Conservation (phyloP, 305 asterid species). For the Fraxinus albicans region DNA sequence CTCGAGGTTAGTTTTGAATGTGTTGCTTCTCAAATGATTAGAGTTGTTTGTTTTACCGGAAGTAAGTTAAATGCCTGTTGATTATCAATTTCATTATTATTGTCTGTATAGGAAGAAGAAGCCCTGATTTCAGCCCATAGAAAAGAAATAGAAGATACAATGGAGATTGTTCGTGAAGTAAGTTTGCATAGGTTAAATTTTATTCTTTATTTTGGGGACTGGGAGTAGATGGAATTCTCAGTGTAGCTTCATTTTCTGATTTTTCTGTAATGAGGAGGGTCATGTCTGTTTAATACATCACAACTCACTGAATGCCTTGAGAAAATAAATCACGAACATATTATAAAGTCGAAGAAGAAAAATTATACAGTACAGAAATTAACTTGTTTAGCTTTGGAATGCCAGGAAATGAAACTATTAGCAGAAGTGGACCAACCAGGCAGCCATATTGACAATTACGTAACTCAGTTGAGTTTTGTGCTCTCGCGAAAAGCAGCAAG, state of each 20-base stretch:
- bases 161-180: conserved; percentile 99
- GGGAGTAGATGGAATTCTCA: neutral
- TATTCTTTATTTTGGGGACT: neutral
- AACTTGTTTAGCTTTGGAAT: conserved; percentile 25
- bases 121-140: conserved; percentile 94
- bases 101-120: conserved; percentile 74
- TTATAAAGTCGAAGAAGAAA: neutral
- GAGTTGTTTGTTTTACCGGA: neutral
- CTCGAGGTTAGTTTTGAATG: conserved; percentile 62
- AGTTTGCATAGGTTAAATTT: conserved; percentile 20
- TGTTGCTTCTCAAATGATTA: neutral
- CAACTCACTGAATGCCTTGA: neutral
- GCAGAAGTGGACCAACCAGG: conserved; percentile 96
- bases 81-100: conserved; percentile 3
- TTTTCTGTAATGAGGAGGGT: neutral
- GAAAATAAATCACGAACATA: neutral
- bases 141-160: conserved; percentile 95
- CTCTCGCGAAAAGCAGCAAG: conserved; percentile 94
- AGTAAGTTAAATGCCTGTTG: neutral
- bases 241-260: neutral
- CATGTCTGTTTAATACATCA: neutral
- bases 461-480: conserved; percentile 75
- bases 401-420: conserved; percentile 91
- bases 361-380: neutral
- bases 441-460: conserved; percentile 81